These are phyloP conservation scores for Parasarocladium wereldwijsianum DNA, from an alignment of 2,329 filamentous ascomycete species.

Conservation along the genomic window DNA sequence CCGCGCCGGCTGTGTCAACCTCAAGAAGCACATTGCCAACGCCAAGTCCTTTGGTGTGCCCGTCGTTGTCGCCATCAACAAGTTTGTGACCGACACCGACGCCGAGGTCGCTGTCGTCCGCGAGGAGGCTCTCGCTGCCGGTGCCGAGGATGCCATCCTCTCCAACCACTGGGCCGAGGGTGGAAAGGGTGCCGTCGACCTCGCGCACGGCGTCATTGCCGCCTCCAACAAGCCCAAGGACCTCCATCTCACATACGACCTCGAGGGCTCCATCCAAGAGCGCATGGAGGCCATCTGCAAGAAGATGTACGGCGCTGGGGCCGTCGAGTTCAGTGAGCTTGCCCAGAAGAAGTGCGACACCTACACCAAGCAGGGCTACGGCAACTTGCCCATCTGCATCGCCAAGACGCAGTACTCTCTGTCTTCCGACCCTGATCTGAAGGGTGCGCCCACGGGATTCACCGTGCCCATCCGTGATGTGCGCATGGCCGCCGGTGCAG, in stretches of 20 bases:
- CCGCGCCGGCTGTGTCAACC: slow-evolving; percentile 78
- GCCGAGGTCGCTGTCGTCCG: slow-evolving; percentile 81
- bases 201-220: slow-evolving; percentile 74
- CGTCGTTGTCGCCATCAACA: slow-evolving; percentile 94
- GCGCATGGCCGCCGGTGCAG: slow-evolving; percentile 82
- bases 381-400: slow-evolving; percentile 86
- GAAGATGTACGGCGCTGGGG: slow-evolving; percentile 85
- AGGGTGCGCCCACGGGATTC: slow-evolving; percentile 90
- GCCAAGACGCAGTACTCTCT: slow-evolving; percentile 98
- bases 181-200: slow-evolving; percentile 74
- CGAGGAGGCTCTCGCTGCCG: slow-evolving; percentile 81
- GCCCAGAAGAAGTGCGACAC: slow-evolving; percentile 94
- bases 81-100: slow-evolving; percentile 84
- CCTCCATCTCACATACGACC: slow-evolving; percentile 74
- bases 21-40: slow-evolving; percentile 89
- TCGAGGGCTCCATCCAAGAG: slow-evolving; percentile 67
- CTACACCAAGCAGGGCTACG: slow-evolving; percentile 84
- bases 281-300: slow-evolving; percentile 83
- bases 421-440: slow-evolving; percentile 81
- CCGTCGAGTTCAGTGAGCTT: slow-evolving; percentile 84
- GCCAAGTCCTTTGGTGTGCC: slow-evolving; percentile 81
- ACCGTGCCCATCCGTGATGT: slow-evolving; percentile 91
- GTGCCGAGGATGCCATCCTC: slow-evolving; percentile 83
- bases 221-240: slow-evolving; percentile 73
- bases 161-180: slow-evolving; percentile 97